phyloP scores from a whole-genome alignment of 1,284 basidiomycete genomes.

The Taiwanofungus camphoratus region DNA sequence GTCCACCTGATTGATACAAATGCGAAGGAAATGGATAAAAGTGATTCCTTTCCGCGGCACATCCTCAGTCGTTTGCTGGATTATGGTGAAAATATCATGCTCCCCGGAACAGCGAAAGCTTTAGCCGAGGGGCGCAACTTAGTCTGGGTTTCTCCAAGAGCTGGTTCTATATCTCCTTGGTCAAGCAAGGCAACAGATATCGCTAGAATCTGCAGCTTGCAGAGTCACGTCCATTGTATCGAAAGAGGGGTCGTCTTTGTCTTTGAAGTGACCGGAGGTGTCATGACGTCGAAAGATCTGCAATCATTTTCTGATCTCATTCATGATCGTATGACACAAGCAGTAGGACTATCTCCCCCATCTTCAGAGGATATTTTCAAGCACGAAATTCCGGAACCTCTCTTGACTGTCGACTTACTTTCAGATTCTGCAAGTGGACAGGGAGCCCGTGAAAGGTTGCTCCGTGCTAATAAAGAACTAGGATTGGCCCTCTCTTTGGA shows the following conservation, averaged over 20 bases:
- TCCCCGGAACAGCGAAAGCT: slow-evolving; percentile 39
- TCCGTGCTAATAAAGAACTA: slow-evolving; percentile 76
- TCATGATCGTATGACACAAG: slow-evolving; percentile 96
- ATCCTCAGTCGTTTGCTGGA: slow-evolving; percentile 75
- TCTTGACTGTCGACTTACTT: slow-evolving; percentile 66
- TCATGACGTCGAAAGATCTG: slow-evolving; percentile 40
- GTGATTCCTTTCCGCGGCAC: slow-evolving; percentile 40
- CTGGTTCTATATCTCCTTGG: slow-evolving; percentile 87
- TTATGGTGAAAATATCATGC: slow-evolving; percentile 79
- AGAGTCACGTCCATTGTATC: slow-evolving; percentile 64
- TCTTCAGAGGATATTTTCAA: slow-evolving; percentile 63
- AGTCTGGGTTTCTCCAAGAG: slow-evolving; percentile 75
- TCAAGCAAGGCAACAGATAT: slow-evolving; percentile 98
- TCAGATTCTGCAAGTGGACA: slow-evolving; percentile 24
- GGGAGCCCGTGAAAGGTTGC: slow-evolving; percentile 53
- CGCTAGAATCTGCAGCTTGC: slow-evolving; percentile 80
- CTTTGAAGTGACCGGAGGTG: slow-evolving; percentile 45
- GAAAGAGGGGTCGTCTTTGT: slow-evolving; percentile 82
- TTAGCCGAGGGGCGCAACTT: slow-evolving; percentile 40
- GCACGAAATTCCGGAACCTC: slow-evolving; percentile 60
- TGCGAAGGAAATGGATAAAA: slow-evolving; percentile 46
- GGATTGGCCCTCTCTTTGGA: slow-evolving; percentile 89
- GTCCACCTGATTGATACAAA: slow-evolving; percentile 75
- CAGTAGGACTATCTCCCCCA: slow-evolving; percentile 56
- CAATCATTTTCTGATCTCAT: slow-evolving; percentile 59